These are phyloP conservation scores for Erodium texanum DNA, from an alignment of 441 rosid species.

Conservation along the genomic window DNA sequence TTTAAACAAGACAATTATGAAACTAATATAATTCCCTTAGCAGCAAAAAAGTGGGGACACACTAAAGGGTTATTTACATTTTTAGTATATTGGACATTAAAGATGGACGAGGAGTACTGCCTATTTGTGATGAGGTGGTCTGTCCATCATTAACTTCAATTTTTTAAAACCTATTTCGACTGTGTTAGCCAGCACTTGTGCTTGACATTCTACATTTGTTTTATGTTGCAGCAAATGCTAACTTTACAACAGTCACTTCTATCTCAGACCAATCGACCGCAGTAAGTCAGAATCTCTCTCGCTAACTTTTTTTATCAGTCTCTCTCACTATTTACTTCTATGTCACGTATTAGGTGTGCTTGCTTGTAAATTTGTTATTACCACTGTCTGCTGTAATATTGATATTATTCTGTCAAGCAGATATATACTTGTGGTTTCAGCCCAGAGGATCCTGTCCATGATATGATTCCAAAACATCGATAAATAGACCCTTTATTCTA, in stretches of 20 bases:
- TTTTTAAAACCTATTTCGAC: neutral
- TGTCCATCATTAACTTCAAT: neutral
- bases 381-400: neutral
- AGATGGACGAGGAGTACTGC: too few species aligned
- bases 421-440: too few species aligned
- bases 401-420: neutral
- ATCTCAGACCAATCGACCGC: constrained; percentile 28
- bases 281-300: constrained; percentile 28
- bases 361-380: neutral
- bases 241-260: constrained; percentile 43
- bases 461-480: neutral
- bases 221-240: constrained; percentile 45
- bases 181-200: neutral
- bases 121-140: neutral
- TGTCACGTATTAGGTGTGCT: neutral
- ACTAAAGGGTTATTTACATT: too few species aligned
- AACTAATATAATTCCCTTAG: too few species aligned
- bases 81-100: too few species aligned
- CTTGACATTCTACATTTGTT: neutral
- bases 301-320: too few species aligned
- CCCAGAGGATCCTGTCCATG: neutral
- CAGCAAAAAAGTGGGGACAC: too few species aligned
- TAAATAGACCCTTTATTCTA: neutral
- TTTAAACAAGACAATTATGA: neutral
- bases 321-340: neutral